Evolutionary conservation across 2,329 filamentous ascomycete genomes (phyloP).

Genomic region (Aspergillus puulaauensis): DNA sequence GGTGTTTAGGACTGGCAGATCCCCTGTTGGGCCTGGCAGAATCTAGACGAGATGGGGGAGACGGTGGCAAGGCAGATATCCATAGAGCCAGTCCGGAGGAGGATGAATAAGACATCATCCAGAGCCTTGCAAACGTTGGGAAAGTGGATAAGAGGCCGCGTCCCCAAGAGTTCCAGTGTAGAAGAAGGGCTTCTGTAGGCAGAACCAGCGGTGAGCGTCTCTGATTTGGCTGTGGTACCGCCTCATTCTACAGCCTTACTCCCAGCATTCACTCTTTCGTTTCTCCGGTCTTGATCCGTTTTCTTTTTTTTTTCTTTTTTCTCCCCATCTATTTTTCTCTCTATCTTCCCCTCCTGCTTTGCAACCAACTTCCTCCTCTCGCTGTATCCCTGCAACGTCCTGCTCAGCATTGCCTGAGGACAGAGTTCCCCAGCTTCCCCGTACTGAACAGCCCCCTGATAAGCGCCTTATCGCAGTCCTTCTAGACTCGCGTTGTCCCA

Average conservation of each 20-base stretch:
- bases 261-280: constrained; percentile 12
- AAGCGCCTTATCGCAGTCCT: constrained; percentile 17
- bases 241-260: constrained; percentile 17
- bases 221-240: constrained; percentile 24
- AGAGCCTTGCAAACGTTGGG: background rate
- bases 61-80: constrained; percentile 3
- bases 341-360: background rate
- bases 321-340: constrained; percentile 11
- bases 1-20: background rate
- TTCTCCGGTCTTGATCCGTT: constrained; percentile 3
- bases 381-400: constrained; percentile 9
- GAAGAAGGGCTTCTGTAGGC: background rate
- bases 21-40: background rate
- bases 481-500: constrained; percentile 7
- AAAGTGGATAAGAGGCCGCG: constrained; percentile 4
- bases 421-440: constrained; percentile 10
- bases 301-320: constrained; percentile 16
- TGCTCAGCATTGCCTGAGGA: constrained; percentile 9
- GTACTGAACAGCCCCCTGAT: constrained; percentile 12
- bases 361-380: constrained; percentile 9
- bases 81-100: background rate
- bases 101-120: constrained; percentile 5
- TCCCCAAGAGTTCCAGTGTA: background rate
- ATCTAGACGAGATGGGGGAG: background rate
- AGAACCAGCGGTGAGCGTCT: constrained; percentile 21